These are phyloP conservation scores for Filosporella fistucella DNA, from an alignment of 495 filamentous ascomycete species.

Conservation along the genomic window DNA sequence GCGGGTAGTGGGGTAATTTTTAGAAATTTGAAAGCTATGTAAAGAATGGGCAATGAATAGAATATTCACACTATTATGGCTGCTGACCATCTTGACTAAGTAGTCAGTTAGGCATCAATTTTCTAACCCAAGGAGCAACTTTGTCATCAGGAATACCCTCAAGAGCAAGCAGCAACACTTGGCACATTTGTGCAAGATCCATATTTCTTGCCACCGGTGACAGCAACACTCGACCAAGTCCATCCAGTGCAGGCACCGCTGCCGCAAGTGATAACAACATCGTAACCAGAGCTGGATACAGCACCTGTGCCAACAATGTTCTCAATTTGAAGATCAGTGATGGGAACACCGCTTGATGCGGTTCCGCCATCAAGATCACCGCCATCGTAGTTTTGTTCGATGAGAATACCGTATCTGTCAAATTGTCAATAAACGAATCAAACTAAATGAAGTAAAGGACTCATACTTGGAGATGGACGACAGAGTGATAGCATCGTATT, in stretches of 20 bases:
- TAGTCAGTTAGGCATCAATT: too few relatives aligned
- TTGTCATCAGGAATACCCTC: too few relatives aligned
- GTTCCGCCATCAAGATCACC: constrained; percentile 49
- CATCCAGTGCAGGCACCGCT: constrained; percentile 36
- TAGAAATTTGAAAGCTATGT: too few relatives aligned
- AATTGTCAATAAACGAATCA: not conserved
- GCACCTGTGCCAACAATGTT: constrained; percentile 46
- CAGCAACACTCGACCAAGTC: constrained; percentile 37
- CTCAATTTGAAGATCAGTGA: constrained; percentile 49
- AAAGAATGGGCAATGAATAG: too few relatives aligned
- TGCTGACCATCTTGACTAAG: too few relatives aligned
- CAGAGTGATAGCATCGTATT: constrained; percentile 2
- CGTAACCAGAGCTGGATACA: constrained; percentile 36
- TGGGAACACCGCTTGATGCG: constrained; percentile 54
- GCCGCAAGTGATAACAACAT: constrained; percentile 51
- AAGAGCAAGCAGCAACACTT: constrained; percentile 6
- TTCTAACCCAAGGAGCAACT: too few relatives aligned
- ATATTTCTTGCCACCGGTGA: constrained; percentile 39
- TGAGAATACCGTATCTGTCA: constrained; percentile 53
- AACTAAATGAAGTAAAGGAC: not conserved
- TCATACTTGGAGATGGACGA: not conserved
- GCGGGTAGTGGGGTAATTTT: too few relatives aligned
- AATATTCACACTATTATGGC: too few relatives aligned
- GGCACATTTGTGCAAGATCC: constrained; percentile 20
- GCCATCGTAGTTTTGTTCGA: constrained; percentile 66